phyloP scores from a whole-genome alignment of 345 rosid genomes.

The Diplotaxis tenuifolia region DNA sequence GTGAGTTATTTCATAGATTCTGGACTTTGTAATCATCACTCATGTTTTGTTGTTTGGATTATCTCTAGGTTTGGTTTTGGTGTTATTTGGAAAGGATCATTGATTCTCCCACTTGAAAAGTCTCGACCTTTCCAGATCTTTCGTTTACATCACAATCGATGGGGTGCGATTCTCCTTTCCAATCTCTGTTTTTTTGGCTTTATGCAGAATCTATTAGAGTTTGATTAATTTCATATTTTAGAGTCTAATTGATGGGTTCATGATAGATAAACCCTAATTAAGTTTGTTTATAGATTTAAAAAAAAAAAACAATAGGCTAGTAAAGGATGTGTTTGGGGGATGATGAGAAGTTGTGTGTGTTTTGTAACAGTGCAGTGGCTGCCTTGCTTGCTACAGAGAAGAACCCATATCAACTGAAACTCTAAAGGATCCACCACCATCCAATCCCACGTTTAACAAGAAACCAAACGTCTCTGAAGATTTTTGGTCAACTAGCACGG shows the following conservation, averaged over 20 bases:
- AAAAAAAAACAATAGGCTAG: neutral
- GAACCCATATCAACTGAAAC: neutral
- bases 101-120: neutral
- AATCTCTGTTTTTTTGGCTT: neutral
- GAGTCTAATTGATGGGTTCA: neutral
- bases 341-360: neutral
- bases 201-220: neutral
- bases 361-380: neutral
- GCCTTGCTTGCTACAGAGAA: neutral
- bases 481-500: constrained; percentile 60
- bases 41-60: neutral
- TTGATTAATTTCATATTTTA: neutral
- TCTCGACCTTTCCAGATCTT: neutral
- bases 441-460: constrained; percentile 32
- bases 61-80: neutral
- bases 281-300: neutral
- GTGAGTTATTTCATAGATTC: neutral
- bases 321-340: neutral
- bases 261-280: neutral
- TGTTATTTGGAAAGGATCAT: neutral
- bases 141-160: neutral
- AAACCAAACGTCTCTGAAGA: constrained; percentile 55
- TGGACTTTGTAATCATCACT: neutral
- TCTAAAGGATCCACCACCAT: neutral
- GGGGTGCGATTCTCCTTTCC: neutral